A percentile compares a stretch with the other conserved stretches of the same genome.
Evolutionary conservation across 108 stramenopile species (phyloP).

Genomic region (Ochromonas danica): DNA sequence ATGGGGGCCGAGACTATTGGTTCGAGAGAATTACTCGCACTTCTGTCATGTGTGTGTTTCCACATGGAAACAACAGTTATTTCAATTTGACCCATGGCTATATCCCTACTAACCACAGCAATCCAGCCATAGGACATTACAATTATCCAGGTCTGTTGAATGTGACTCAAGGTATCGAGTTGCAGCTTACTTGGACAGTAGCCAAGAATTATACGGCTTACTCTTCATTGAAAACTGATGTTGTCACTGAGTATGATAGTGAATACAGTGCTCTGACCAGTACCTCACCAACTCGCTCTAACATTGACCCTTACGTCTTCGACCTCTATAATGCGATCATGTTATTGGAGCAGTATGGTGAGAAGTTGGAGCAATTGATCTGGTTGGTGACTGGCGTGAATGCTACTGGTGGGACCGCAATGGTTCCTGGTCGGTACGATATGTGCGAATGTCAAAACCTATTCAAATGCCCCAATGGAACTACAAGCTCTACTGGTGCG

Average conservation of each 20-base stretch:
- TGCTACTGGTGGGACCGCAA: background rate
- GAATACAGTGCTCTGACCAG: constrained; percentile 47
- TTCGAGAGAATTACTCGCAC: constrained; percentile 48
- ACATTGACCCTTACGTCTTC: constrained; percentile 65
- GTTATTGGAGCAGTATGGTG: constrained; percentile 70
- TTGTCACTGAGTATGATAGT: constrained; percentile 52
- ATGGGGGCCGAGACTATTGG: constrained; percentile 68
- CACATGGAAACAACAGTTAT: constrained; percentile 37
- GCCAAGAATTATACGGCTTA: constrained; percentile 54
- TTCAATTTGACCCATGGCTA: constrained; percentile 45
- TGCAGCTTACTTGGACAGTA: constrained; percentile 62
- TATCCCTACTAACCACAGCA: constrained; percentile 32
- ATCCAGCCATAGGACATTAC: constrained; percentile 35
- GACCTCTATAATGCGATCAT: constrained; percentile 63
- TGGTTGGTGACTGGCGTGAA: constrained; percentile 40
- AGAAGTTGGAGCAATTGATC: constrained; percentile 48
- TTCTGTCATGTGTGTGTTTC: constrained; percentile 37
- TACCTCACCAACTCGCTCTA: constrained; percentile 37
- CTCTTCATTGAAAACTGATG: constrained; percentile 52
- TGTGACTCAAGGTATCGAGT: constrained; percentile 47
- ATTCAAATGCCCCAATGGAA: constrained; percentile 75
- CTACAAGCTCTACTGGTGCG: constrained; percentile 47
- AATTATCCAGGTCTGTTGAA: constrained; percentile 41
- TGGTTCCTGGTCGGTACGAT: constrained; percentile 57
- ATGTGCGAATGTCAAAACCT: constrained; percentile 71